Percentiles rank a stretch among this genome's conserved stretches.
Evolutionary conservation across 331 rosid species (phyloP).

Genomic region (Ulmus americana): DNA sequence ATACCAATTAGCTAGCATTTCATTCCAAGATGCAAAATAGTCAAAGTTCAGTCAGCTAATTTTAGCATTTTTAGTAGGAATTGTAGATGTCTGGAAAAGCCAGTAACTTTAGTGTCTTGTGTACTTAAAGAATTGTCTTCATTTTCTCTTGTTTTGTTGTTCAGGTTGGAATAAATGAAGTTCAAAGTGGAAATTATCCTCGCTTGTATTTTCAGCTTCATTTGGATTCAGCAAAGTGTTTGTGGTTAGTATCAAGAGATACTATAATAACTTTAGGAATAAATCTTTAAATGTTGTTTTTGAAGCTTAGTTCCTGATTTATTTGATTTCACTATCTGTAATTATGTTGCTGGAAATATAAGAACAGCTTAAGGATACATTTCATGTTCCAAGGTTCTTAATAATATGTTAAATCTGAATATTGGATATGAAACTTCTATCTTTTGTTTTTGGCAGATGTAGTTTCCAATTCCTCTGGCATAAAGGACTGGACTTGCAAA

Average conservation of each 20-base stretch:
- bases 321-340: neutral
- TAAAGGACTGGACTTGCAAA: constrained; percentile 66
- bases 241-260: constrained; percentile 56
- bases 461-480: constrained; percentile 37
- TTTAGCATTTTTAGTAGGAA: neutral
- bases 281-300: constrained; percentile 16
- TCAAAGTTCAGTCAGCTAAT: neutral
- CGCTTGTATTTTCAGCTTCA: constrained; percentile 45
- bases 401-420: constrained; percentile 9
- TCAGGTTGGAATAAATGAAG: constrained; percentile 61
- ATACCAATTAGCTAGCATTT: neutral
- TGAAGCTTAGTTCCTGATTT: neutral
- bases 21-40: neutral
- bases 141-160: constrained; percentile 15
- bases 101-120: neutral
- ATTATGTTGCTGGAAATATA: neutral
- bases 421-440: constrained; percentile 6
- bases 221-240: constrained; percentile 48
- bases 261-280: neutral
- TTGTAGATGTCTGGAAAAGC: neutral
- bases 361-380: neutral
- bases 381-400: constrained; percentile 1
- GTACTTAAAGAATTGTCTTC: neutral
- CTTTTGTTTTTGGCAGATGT: constrained; percentile 39
- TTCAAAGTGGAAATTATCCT: constrained; percentile 37